Percentiles rank a stretch among this genome's conserved stretches.
Conservation (phyloP, 148 eudicot species). For the Chenopodium berlandieri region DNA sequence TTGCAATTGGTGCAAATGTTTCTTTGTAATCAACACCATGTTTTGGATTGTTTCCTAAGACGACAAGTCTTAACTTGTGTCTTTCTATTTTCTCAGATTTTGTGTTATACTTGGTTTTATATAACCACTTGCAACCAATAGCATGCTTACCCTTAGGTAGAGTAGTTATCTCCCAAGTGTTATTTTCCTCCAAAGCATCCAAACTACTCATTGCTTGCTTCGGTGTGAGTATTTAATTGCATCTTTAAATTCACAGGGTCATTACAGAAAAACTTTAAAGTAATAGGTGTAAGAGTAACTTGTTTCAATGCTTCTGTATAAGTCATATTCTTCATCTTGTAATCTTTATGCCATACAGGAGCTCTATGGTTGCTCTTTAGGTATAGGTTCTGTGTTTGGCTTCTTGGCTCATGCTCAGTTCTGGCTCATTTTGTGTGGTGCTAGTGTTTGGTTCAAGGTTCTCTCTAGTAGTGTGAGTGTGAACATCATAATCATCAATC, state of each 20-base stretch:
- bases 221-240: background rate
- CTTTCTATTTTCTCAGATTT: background rate
- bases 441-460: no score
- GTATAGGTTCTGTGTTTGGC: no score
- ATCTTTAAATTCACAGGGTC: background rate
- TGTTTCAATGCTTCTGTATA: background rate
- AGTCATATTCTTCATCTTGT: no score
- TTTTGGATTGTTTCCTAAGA: background rate
- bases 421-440: no score
- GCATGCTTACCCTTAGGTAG: background rate
- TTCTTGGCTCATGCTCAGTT: no score
- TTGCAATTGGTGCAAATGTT: background rate
- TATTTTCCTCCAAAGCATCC: background rate
- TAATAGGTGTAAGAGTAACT: background rate
- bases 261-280: background rate
- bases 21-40: background rate
- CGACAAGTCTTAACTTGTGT: constrained; percentile 3
- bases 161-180: background rate
- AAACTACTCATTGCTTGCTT: background rate
- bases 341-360: no score
- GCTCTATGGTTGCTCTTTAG: no score
- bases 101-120: background rate
- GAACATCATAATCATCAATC: no score
- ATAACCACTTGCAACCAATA: constrained; percentile 5
- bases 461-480: no score